Base-by-base conservation (phyloP, 2,329 filamentous ascomycete genomes). In the Dryadomyces quercus-mongolicae region DNA sequence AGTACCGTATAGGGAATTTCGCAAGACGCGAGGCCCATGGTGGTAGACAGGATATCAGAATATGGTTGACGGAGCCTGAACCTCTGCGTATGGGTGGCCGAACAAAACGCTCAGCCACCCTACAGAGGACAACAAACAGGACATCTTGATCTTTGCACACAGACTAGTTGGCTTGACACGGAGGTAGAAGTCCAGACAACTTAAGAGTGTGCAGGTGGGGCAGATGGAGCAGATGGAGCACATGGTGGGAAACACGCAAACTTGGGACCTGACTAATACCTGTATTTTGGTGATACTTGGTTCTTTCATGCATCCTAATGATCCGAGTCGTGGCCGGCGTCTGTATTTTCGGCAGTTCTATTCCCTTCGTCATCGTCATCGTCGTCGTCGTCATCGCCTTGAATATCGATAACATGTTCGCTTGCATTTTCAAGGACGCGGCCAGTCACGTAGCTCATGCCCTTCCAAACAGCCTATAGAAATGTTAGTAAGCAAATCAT, bases 101-200 rank as follows among this genome's bases (percentile, higher is more conserved):
- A 59, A 63, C 78, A 81, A 80, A 74, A 81, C 78, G 78, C 69
- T 62, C 60, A 62, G 60, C 13, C 18, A 57, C 65, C 68, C 70
- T 66, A 69, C 70, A 67, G 55, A 55, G 65, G 65, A 62, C 62
- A 67, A 69, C 69, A 21, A 46, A 43, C 50, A 52, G 52, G 48
- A 31, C 40, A 48, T 13, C 38, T 80, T 71, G 56, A 78, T 95
- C 77, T 95, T 76, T 88, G 90, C 90, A 94, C 86, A 84, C 82
- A 87, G 90, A 95, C 90, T 93, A 84, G 91, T 93, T 84, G 85
- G 83, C 88, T 90, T 81, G 81, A 82, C 84, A 92, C 80, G 80
- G 86, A 78, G 73, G 73, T 80, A 76, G 75, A 52, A 75, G 71
- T 82, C 79, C 80, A 90, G 88, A 80, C 88, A 95, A 93, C 90